These are phyloP conservation scores for Papiliotrema laurentii DNA, from an alignment of 1,284 basidiomycete genomes.

Conservation along the genomic window DNA sequence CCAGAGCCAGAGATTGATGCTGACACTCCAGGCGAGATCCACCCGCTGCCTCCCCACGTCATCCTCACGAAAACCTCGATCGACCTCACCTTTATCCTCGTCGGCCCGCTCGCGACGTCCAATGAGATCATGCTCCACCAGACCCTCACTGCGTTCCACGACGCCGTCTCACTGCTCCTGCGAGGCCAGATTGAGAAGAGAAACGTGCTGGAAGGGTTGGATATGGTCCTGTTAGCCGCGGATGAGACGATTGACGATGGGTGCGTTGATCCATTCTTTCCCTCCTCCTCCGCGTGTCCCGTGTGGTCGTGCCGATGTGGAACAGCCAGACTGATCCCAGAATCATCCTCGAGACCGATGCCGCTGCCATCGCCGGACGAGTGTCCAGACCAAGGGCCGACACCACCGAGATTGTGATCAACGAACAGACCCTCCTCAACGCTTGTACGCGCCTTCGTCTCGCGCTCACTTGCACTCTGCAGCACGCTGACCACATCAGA, in stretches of 20 bases:
- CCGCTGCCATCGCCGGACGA: constrained; percentile 87
- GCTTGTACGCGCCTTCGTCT: constrained; percentile 61
- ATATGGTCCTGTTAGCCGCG: constrained; percentile 84
- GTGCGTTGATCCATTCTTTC: constrained; percentile 52
- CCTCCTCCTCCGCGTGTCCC: neutral
- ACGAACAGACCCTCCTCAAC: constrained; percentile 92
- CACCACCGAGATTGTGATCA: constrained; percentile 94
- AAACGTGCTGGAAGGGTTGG: constrained; percentile 89
- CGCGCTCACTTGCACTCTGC: neutral
- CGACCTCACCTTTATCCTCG: constrained; percentile 92
- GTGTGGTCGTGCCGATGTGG: neutral
- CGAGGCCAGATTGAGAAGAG: constrained; percentile 94
- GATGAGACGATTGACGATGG: constrained; percentile 99
- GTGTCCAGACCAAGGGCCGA: constrained; percentile 91
- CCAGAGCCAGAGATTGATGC: neutral
- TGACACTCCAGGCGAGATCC: constrained; percentile 74
- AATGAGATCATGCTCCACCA: constrained; percentile 95
- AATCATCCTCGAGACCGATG: constrained; percentile 95
- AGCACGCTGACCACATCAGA: constrained; percentile 41
- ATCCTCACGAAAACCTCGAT: constrained; percentile 89
- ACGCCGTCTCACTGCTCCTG: constrained; percentile 78
- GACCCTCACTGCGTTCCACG: constrained; percentile 77
- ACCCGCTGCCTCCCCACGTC: constrained; percentile 82
- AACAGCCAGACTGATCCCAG: constrained; percentile 49
- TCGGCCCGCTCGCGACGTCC: constrained; percentile 74